These are phyloP conservation scores for Podaxis sp. DNA, from an alignment of 768 basidiomycete species.

Conservation along the genomic window DNA sequence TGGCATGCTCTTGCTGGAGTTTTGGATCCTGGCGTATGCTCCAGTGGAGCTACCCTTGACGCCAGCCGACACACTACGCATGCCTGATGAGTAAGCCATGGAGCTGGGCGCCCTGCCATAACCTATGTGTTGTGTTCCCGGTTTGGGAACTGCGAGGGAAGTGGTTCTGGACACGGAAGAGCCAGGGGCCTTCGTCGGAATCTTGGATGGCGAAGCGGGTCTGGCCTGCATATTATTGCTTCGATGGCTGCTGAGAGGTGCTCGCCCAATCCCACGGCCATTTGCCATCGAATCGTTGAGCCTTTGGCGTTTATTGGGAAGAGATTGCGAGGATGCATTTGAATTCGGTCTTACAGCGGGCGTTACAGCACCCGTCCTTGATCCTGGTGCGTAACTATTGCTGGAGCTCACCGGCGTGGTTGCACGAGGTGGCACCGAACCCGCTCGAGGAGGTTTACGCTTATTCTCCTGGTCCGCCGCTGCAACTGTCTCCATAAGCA, in stretches of 20 bases:
- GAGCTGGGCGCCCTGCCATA: slow-evolving; percentile 46
- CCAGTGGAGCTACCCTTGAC: not conserved
- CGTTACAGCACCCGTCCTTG: slow-evolving; percentile 43
- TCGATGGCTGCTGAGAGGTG: slow-evolving; percentile 38
- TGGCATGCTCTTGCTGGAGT: slow-evolving; percentile 15
- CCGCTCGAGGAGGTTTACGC: slow-evolving; percentile 47
- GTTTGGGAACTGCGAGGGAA: slow-evolving; percentile 38
- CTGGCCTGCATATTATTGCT: slow-evolving; percentile 16
- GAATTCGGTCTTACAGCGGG: slow-evolving; percentile 59
- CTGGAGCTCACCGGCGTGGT: slow-evolving; percentile 47
- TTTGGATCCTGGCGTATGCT: slow-evolving; percentile 17
- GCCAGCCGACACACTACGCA: slow-evolving; percentile 15
- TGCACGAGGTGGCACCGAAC: slow-evolving; percentile 57
- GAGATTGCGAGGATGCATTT: slow-evolving; percentile 40
- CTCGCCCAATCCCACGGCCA: slow-evolving; percentile 21
- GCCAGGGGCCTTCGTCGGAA: slow-evolving; percentile 34
- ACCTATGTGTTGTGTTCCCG: slow-evolving; percentile 50
- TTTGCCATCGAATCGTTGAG: slow-evolving; percentile 35
- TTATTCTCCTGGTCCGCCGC: slow-evolving; percentile 81
- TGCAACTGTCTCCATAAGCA: slow-evolving; percentile 69
- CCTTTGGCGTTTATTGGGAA: slow-evolving; percentile 61
- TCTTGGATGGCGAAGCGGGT: slow-evolving; percentile 45
- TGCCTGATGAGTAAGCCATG: slow-evolving; percentile 19
- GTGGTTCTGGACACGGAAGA: slow-evolving; percentile 34
- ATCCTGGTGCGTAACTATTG: slow-evolving; percentile 34